Base-by-base conservation (phyloP, 164 flowering plant genomes). In the Sedum album region DNA sequence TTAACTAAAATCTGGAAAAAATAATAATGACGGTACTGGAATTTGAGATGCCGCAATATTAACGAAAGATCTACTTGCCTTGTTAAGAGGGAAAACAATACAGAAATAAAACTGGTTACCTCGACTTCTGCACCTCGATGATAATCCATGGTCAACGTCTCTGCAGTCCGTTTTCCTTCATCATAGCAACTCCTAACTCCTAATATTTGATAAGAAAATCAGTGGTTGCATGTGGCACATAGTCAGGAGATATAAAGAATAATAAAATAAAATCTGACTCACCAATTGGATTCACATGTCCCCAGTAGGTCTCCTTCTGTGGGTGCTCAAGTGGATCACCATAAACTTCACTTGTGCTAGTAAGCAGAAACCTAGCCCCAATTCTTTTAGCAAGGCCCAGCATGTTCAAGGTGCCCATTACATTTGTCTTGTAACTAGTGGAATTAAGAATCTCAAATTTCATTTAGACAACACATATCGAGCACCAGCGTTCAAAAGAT, bases 281-380 rank as follows among this genome's bases (percentile, higher is more conserved):
- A 88, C 96, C 98, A 35, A 92, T 90, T 46, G 98, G 98, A 72
- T 92, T 92, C 70, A 90, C 98, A 83, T 92, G 75, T 66, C 98
- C 98, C 98, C 96, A 92, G 64, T 90, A 92, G 0, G 93, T 86
- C 76, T 92, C 98, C 77, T 86, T 86, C 76, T 90, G 98, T 2
- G 98, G 98, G 76, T 92, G 98, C 85, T 90, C 84, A 60, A 90
- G 91, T 4, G 98, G 98, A 67, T 92, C 98, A 2, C 98, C 97
- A 80, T 92, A 92, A 41, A 92, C 97, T 79, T 92, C 97, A 77
- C 96, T 89, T 0, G 95, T 92, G 69, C 96, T 89, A 0, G 97
- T 90, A 14, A 92, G 85, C 70, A 92, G 72, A 76, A 88, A 92
- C 46, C 46, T 41, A 8, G 46, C 46, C 11, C 46, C 46, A 41